These are phyloP conservation scores for Botrytis elliptica DNA, from an alignment of 2,329 filamentous ascomycete species.

Conservation along the genomic window DNA sequence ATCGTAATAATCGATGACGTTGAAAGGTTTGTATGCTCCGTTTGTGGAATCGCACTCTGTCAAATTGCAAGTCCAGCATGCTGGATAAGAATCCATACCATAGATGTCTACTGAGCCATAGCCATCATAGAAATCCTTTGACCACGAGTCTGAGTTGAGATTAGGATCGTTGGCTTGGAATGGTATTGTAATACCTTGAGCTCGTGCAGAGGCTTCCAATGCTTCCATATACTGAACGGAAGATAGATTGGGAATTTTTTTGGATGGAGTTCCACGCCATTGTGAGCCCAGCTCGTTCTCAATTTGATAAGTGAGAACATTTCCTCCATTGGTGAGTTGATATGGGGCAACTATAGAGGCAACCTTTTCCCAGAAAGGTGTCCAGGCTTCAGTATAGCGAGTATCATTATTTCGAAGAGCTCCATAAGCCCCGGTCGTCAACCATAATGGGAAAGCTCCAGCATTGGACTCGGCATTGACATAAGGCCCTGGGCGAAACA, in stretches of 20 bases:
- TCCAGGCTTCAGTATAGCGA: slow-evolving; percentile 53
- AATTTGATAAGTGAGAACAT: slow-evolving; percentile 55
- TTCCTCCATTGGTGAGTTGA: slow-evolving; percentile 57
- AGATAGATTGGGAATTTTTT: slow-evolving; percentile 49
- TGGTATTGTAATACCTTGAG: slow-evolving; percentile 58
- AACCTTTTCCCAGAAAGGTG: slow-evolving; percentile 52
- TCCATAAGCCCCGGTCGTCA: slow-evolving; percentile 60
- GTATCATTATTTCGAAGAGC: slow-evolving; percentile 52
- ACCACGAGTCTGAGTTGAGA: slow-evolving; percentile 58
- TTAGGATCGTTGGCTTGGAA: slow-evolving; percentile 60
- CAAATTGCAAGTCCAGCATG: slow-evolving; percentile 63
- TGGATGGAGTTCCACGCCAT: slow-evolving; percentile 42
- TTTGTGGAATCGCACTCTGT: slow-evolving; percentile 60
- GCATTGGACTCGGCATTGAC: slow-evolving; percentile 63
- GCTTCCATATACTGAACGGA: slow-evolving; percentile 57
- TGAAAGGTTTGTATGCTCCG: slow-evolving; percentile 54
- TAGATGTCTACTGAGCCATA: slow-evolving; percentile 56
- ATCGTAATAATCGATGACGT: slow-evolving; percentile 38
- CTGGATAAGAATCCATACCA: slow-evolving; percentile 53
- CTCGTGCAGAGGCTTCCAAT: slow-evolving; percentile 52
- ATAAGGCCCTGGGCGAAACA: slow-evolving; percentile 69
- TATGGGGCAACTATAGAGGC: slow-evolving; percentile 52
- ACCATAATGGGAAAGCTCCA: slow-evolving; percentile 61
- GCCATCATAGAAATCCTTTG: slow-evolving; percentile 55
- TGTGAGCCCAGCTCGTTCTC: slow-evolving; percentile 55